These are phyloP conservation scores for Ophiosphaerella narmari DNA, from an alignment of 2,329 filamentous ascomycete genomes.

Conservation along the genomic window DNA sequence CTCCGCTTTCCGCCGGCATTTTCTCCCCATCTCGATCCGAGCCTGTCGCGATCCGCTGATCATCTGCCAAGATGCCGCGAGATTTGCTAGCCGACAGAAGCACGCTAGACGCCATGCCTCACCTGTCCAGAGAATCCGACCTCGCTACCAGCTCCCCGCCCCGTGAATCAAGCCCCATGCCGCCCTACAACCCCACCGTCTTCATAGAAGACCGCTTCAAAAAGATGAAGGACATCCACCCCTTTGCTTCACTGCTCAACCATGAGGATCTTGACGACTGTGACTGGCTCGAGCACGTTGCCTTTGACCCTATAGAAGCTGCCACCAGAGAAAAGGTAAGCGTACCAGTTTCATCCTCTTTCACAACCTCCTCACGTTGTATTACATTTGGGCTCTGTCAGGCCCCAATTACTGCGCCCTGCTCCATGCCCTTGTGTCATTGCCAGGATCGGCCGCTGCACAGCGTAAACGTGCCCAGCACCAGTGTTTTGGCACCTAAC, in stretches of 20 bases:
- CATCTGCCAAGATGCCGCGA: constrained; percentile 47
- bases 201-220: constrained; percentile 34
- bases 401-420: constrained; percentile 15
- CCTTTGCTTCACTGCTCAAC: constrained; percentile 75
- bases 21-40: constrained; percentile 4
- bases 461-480: too few species aligned
- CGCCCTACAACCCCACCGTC: constrained; percentile 28
- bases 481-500: too few species aligned
- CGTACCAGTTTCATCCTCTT: constrained; percentile 6
- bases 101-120: constrained; percentile 43
- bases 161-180: constrained; percentile 18
- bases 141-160: constrained; percentile 20
- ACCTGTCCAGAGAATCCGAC: constrained; percentile 43
- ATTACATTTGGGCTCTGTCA: constrained; percentile 18
- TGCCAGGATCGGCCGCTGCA: neutral
- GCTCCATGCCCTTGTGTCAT: constrained; percentile 17
- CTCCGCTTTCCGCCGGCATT: constrained; percentile 14
- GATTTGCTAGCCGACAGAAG: constrained; percentile 46
- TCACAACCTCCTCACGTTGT: constrained; percentile 3
- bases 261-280: constrained; percentile 67
- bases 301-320: constrained; percentile 63
- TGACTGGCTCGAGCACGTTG: constrained; percentile 60
- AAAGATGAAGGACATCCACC: constrained; percentile 64
- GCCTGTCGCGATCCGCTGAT: constrained; percentile 5
- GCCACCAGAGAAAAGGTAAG: constrained; percentile 65